Evolutionary conservation across 2,329 filamentous ascomycete genomes (phyloP), one percentile per base, ranked within the genome.

Genomic region (Monilinia polystroma): DNA sequence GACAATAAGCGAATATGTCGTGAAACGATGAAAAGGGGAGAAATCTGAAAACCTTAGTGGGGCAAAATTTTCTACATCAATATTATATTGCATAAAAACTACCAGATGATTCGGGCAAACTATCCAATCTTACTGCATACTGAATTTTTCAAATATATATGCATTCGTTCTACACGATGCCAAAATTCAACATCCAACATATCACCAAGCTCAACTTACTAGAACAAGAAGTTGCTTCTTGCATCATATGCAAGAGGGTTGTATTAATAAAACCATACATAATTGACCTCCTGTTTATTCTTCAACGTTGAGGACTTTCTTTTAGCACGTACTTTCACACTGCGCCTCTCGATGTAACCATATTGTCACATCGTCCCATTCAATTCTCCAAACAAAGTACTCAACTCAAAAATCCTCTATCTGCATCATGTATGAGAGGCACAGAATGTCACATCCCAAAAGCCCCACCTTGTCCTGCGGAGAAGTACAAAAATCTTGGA

Each of bases 21-120:
- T 56, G 54, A 12, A 56, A 56, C 54, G 35, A 60, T 51, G 12
- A 49, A 60, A 60, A 51, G 57, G 57, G 45, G 57, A 49, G 43
- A n/a, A 49, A 5, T 3, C n/a, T 14, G 41, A 16, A 16, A 5
- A 43, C 41, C 41, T 43, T 18, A 43, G 41, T 43, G 41, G 41
- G 41, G 41, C 12, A 10, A 41, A 43, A 16, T 16, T 14, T 43
- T 43, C 12, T 43, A 43, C 41, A 43, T 16, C 41, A 43, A 16
- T 43, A 43, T 43, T 14, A 43, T 43, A 3, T 43, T 43, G 16
- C 41, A n/a, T 32, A 10, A 4, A 32, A 32, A 53, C 20, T 14
- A 29, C 41, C 5, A 26, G 3, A 58, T 18, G 32, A 2, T 14
- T 11, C 26, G 26, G 18, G 1, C 2, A 29, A 20, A 29, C 14